A percentile compares a stretch with the other conserved stretches of the same genome.
Conservation (phyloP, 1,139 yeast species). For the Blastobotrys arbuscula region DNA sequence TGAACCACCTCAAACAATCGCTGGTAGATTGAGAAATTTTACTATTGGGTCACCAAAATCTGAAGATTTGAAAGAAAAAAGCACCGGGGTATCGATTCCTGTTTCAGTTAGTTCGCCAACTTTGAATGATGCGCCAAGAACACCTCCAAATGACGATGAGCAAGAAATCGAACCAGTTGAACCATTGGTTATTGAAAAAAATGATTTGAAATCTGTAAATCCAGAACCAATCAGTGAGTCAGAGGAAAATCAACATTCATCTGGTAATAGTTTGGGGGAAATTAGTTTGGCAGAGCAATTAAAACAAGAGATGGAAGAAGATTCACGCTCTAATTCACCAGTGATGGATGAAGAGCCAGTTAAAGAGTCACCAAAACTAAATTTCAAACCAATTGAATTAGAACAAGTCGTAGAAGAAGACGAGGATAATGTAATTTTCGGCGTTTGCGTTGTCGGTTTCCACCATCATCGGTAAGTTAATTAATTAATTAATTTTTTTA, state of each 20-base stretch:
- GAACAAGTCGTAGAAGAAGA: constrained; percentile 14
- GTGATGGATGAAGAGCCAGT: background rate
- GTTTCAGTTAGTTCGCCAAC: background rate
- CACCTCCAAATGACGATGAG: background rate
- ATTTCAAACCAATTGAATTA: constrained; percentile 21
- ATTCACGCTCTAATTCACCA: constrained; percentile 1
- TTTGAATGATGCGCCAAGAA: background rate
- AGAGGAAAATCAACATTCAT: too few species aligned
- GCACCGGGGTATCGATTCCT: background rate
- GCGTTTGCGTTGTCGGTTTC: constrained; percentile 86
- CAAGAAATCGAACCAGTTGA: background rate
- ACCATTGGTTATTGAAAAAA: too few species aligned
- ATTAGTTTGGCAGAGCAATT: constrained; percentile 4
- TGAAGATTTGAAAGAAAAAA: background rate
- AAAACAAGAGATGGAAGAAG: constrained; percentile 7
- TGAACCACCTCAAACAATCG: background rate
- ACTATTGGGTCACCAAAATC: background rate
- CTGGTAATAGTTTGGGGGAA: background rate
- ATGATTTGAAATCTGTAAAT: too few species aligned
- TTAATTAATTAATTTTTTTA: background rate
- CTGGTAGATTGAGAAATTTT: constrained; percentile 8
- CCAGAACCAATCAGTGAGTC: too few species aligned
- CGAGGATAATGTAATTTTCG: constrained; percentile 50
- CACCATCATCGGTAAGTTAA: constrained; percentile 53
- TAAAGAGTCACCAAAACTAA: background rate